Evolutionary conservation across 352 stramenopile genomes (phyloP).

Genomic region (Phytophthora tubulina): DNA sequence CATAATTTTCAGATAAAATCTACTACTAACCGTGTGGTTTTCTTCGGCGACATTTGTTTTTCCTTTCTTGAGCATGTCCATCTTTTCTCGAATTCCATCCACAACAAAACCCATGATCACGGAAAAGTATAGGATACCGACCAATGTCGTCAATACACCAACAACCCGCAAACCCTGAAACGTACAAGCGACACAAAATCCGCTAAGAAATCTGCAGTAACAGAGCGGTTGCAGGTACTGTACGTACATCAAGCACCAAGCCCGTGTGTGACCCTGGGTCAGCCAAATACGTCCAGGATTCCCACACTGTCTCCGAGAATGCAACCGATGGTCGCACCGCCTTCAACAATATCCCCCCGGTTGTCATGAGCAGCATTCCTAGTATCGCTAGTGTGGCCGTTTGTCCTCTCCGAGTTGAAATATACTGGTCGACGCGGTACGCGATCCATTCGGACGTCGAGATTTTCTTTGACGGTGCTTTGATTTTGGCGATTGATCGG

Average conservation of each 20-base stretch:
- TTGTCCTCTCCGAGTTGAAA: constrained; percentile 69
- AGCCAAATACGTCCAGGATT: constrained; percentile 72
- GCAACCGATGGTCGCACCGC: constrained; percentile 32
- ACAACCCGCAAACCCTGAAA: constrained; percentile 60
- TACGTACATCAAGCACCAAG: constrained; percentile 42
- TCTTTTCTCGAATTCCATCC: constrained; percentile 87
- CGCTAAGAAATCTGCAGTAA: background rate
- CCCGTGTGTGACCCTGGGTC: constrained; percentile 60
- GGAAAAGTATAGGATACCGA: constrained; percentile 88
- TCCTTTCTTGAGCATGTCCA: constrained; percentile 91
- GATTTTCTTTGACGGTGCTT: constrained; percentile 44
- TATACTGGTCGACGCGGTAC: constrained; percentile 74
- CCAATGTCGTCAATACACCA: constrained; percentile 66
- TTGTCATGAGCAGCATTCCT: constrained; percentile 53
- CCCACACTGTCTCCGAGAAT: constrained; percentile 64
- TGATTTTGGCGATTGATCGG: constrained; percentile 33
- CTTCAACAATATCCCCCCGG: constrained; percentile 58
- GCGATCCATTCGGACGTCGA: constrained; percentile 46
- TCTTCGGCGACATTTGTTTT: constrained; percentile 84
- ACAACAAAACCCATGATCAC: constrained; percentile 93
- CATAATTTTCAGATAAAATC: too few species aligned
- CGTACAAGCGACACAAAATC: background rate
- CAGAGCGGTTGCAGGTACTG: background rate
- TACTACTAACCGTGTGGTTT: constrained; percentile 71
- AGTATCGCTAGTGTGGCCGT: constrained; percentile 54